Base-by-base conservation (phyloP, 805 yeast species). In the Trichomonascus vanleenenianus region DNA sequence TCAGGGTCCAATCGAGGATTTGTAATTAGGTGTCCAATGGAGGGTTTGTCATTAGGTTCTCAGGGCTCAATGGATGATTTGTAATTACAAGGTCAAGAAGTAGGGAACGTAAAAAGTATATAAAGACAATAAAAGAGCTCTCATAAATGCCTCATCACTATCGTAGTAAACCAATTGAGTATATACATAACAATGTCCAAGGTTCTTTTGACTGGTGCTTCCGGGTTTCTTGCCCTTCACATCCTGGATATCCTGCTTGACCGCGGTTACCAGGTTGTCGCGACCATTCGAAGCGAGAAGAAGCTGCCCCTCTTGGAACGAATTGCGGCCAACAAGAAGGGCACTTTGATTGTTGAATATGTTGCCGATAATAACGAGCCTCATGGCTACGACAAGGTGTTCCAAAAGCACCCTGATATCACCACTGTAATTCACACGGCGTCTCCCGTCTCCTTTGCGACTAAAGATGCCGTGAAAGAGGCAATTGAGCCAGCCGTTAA, bases 341-440 rank as follows among this genome's bases (percentile, higher is more conserved):
- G n/a, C 4, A 33, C 50, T 55, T 31, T 62, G 54, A 46, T 50
- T 14, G 50, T 64, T 34, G 64, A 45, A 30, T 47, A 56, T 31
- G 66, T 65, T 4, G 48, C 53, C 3, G 68, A 64, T 39, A 56
- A 63, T 43, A 57, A 61, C 1, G 53, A 43, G 2, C 57, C 53
- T 8, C 67, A 67, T 15, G 78, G 81, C 1, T 78, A 78, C 50
- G 79, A 75, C 53, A 59, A 62, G 9, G 72, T 70, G 0, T 61
- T 79, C 39, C 47, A 62, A 37, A 56, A 57, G 12, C 68, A 74
- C 48, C 52, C 60, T 16, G 66, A 63, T 20, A 55, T 67, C 44
- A 60, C 56, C 12, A 56, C 52, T 40, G 65, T 70, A 38, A 41
- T 68, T 18, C 73, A 68, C 56, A 65, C 70, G 15, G 73, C 73